phyloP scores from a whole-genome alignment of 2,329 filamentous ascomycete species.

The Neocucurbitaria cava region DNA sequence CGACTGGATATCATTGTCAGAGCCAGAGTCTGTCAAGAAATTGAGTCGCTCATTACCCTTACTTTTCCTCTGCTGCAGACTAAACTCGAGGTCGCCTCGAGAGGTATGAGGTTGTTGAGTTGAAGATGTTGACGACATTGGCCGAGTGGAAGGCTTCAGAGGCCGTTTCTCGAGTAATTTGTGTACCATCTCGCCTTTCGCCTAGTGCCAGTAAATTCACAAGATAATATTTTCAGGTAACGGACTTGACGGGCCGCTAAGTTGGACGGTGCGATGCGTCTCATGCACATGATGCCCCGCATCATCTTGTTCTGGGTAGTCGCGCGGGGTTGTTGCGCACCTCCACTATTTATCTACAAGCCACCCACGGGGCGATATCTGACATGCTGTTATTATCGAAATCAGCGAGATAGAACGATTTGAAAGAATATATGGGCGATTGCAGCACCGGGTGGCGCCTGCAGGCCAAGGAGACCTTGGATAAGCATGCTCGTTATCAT shows the following conservation, averaged over 20 bases:
- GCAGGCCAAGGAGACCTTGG: neutral
- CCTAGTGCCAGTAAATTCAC: neutral
- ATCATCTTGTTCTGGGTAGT: conserved; percentile 1
- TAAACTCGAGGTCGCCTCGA: conserved; percentile 2
- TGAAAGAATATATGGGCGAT: neutral
- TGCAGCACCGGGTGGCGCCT: neutral
- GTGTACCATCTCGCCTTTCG: neutral
- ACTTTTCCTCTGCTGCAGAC: neutral
- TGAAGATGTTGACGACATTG: conserved; percentile 3
- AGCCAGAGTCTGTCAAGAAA: neutral
- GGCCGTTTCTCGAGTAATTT: neutral
- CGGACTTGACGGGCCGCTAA: neutral
- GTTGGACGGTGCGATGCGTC: neutral
- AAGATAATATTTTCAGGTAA: neutral
- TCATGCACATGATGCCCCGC: conserved; percentile 3
- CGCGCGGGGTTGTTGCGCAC: conserved; percentile 6
- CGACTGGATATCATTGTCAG: conserved; percentile 4
- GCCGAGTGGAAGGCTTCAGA: neutral
- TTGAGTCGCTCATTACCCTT: neutral
- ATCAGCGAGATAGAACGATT: neutral
- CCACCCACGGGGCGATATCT: neutral
- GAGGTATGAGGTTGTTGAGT: neutral
- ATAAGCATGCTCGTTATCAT: neutral
- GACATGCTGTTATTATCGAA: neutral
- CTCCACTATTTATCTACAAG: neutral